phyloP scores from a whole-genome alignment of 768 basidiomycete species.

The Fomitopsis serialis region DNA sequence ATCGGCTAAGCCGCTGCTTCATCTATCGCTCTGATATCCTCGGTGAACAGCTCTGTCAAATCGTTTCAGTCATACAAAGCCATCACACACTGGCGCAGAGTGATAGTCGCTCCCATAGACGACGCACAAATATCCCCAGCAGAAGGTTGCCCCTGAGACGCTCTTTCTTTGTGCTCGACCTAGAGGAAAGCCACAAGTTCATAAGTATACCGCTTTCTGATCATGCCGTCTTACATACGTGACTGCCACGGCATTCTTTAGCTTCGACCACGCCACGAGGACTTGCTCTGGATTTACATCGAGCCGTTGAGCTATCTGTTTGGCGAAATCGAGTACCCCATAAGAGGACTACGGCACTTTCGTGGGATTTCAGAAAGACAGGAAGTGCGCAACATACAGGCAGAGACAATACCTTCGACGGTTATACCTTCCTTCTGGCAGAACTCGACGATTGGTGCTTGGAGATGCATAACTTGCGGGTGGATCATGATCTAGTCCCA shows the following conservation, averaged over 20 bases:
- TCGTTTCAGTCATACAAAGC: not conserved
- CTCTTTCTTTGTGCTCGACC: conserved; percentile 56
- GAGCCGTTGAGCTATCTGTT: conserved; percentile 19
- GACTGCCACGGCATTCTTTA: conserved; percentile 56
- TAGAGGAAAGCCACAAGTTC: conserved; percentile 17
- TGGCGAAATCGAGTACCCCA: too few relatives aligned
- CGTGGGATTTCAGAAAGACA: not conserved
- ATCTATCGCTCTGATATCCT: too few relatives aligned
- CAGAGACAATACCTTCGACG: conserved; percentile 70
- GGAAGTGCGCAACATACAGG: conserved; percentile 29
- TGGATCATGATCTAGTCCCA: conserved; percentile 47
- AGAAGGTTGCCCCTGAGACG: conserved; percentile 61
- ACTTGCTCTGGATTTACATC: conserved; percentile 56
- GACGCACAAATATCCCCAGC: conserved; percentile 58
- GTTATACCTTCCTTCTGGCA: conserved; percentile 50
- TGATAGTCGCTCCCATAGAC: too few relatives aligned
- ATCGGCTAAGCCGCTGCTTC: too few relatives aligned
- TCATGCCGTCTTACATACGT: conserved; percentile 36
- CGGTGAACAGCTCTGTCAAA: too few relatives aligned
- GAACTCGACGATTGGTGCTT: conserved; percentile 50
- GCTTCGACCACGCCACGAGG: conserved; percentile 61
- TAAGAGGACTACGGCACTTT: conserved; percentile 6
- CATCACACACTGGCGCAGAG: conserved; percentile 11
- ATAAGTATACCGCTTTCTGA: not conserved
- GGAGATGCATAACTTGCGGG: conserved; percentile 56